phyloP scores from a whole-genome alignment of 108 stramenopile genomes.

The Cyclotella cryptica region DNA sequence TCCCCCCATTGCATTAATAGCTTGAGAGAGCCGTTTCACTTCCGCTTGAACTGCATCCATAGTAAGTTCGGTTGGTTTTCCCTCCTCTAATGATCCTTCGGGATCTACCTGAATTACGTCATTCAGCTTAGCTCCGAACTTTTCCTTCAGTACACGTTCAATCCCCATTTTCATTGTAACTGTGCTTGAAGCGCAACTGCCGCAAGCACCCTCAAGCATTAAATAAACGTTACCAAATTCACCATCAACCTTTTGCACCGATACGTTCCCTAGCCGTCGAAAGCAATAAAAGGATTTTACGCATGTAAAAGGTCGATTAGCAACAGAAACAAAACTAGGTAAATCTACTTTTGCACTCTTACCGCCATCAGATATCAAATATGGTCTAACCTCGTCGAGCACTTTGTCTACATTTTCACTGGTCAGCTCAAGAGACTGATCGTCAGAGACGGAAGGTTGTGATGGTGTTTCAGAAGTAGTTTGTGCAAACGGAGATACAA shows the following conservation, averaged over 20 bases:
- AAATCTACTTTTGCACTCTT: neutral
- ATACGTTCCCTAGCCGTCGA: conserved; percentile 77
- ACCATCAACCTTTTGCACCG: conserved; percentile 81
- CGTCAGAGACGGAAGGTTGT: conserved; percentile 23
- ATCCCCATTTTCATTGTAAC: conserved; percentile 99
- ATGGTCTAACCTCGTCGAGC: conserved; percentile 95
- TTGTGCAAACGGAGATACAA: conserved; percentile 71
- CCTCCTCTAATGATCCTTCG: conserved; percentile 47
- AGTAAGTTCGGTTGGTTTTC: conserved; percentile 61
- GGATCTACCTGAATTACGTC: conserved; percentile 78
- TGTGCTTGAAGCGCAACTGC: conserved; percentile 86
- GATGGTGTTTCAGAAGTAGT: conserved; percentile 10
- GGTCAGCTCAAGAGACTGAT: conserved; percentile 69
- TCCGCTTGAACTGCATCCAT: conserved; percentile 71
- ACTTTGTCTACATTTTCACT: conserved; percentile 92
- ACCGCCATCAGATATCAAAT: conserved; percentile 92
- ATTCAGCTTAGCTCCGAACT: conserved; percentile 77
- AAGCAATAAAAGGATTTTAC: neutral
- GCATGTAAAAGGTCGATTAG: neutral
- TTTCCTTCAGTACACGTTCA: conserved; percentile 93
- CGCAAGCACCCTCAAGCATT: conserved; percentile 94
- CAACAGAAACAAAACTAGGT: neutral
- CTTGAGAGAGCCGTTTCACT: conserved; percentile 72
- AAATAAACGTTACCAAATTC: conserved; percentile 79
- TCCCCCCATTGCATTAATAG: conserved; percentile 90